Evolutionary conservation across 2,329 filamentous ascomycete species (phyloP).

Genomic region (Lecanicillium sp.): DNA sequence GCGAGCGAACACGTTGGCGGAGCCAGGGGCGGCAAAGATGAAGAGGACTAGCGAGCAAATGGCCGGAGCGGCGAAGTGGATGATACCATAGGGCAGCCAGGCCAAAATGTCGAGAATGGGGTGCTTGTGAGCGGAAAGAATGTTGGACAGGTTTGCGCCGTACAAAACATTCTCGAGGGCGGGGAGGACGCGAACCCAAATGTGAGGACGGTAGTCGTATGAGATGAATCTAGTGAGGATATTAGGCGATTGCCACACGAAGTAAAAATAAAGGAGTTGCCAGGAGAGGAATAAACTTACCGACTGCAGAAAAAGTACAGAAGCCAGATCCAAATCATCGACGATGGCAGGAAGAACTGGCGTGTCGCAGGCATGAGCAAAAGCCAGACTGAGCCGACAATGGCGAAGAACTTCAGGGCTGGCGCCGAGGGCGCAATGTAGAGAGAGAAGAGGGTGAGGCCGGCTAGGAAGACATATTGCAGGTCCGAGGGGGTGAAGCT

Average conservation of each 20-base stretch:
- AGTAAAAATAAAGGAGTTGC: constrained; percentile 9
- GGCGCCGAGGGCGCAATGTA: constrained; percentile 77
- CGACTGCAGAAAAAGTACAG: constrained; percentile 89
- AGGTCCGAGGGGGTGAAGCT: constrained; percentile 77
- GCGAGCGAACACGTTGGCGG: constrained; percentile 74
- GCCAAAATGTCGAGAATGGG: constrained; percentile 78
- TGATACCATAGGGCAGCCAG: constrained; percentile 88
- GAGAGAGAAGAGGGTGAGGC: constrained; percentile 74
- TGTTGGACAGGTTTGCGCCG: constrained; percentile 91
- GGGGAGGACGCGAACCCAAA: constrained; percentile 91
- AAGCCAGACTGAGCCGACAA: constrained; percentile 59
- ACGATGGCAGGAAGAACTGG: constrained; percentile 84
- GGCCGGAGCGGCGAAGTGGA: constrained; percentile 81
- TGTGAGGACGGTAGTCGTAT: constrained; percentile 79
- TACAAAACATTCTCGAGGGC: constrained; percentile 95
- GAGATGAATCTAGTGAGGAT: constrained; percentile 66
- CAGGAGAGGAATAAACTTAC: constrained; percentile 52
- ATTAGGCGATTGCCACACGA: constrained; percentile 5
- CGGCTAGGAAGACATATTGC: constrained; percentile 71
- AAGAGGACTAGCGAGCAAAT: constrained; percentile 76
- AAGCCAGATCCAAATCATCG: constrained; percentile 79
- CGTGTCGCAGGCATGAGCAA: constrained; percentile 76
- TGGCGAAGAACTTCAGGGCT: constrained; percentile 65
- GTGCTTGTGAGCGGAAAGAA: constrained; percentile 83
- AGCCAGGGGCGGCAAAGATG: constrained; percentile 80